phyloP scores from a whole-genome alignment of 2,329 filamentous ascomycete species.

The Cercospora citrullina region DNA sequence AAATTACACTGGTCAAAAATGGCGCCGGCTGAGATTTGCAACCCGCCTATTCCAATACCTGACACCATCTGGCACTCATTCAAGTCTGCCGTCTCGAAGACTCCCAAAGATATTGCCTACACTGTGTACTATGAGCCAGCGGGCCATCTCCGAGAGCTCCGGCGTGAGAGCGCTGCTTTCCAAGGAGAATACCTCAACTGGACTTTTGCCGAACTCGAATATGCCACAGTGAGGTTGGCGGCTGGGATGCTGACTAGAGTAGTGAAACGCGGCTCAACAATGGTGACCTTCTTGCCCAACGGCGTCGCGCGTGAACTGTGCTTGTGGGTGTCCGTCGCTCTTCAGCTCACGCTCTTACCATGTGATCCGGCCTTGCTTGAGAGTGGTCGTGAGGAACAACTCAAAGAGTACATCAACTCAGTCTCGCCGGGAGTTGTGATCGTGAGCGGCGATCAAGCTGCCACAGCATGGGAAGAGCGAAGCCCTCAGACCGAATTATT shows the following conservation, averaged over 20 bases:
- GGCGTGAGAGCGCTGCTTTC: background rate
- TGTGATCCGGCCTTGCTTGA: background rate
- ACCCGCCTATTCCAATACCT: background rate
- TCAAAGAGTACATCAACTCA: background rate
- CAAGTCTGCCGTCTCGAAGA: background rate
- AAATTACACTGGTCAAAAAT: background rate
- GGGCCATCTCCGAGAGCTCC: background rate
- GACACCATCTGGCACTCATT: background rate
- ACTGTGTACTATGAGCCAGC: background rate
- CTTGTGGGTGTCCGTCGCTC: background rate
- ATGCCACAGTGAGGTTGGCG: background rate
- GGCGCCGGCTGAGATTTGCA: background rate
- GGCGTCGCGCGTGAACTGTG: background rate
- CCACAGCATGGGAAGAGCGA: background rate
- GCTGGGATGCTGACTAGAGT: background rate
- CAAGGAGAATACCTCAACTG: background rate
- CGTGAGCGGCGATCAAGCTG: background rate
- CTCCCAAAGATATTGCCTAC: background rate
- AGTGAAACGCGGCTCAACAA: background rate
- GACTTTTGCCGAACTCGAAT: background rate
- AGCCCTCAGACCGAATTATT: background rate
- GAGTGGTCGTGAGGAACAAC: background rate
- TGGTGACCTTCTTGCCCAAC: background rate
- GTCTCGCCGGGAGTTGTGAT: background rate
- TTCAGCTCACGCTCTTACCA: background rate